These are phyloP conservation scores for Corymbia citriodora DNA, from an alignment of 441 rosid species.

Conservation along the genomic window DNA sequence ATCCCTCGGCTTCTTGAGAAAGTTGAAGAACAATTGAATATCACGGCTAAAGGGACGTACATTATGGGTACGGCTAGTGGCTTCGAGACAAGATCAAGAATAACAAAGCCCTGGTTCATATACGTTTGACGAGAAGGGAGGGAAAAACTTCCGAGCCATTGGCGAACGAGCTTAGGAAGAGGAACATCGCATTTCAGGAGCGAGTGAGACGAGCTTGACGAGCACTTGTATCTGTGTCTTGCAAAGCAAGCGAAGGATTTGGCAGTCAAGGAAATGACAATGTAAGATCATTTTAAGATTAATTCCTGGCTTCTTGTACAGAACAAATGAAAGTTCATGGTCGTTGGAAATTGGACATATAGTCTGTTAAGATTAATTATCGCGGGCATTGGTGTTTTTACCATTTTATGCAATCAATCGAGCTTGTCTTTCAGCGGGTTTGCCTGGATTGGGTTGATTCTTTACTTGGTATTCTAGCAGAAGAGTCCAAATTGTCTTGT, in stretches of 20 bases:
- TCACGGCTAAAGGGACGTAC: not conserved
- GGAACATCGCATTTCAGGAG: not conserved
- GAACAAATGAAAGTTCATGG: not conserved
- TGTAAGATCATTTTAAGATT: not conserved
- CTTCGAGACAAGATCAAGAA: not conserved
- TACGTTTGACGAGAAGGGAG: not conserved
- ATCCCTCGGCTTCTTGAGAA: not conserved
- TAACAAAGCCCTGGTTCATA: not conserved
- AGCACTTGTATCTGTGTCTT: accelerated
- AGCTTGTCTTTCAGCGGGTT: not conserved
- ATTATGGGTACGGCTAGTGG: not conserved
- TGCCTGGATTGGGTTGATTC: not conserved
- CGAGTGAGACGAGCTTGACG: not conserved
- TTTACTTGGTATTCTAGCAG: not conserved
- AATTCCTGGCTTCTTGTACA: not conserved
- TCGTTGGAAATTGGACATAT: not conserved
- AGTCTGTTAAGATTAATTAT: not conserved
- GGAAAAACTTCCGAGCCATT: not conserved
- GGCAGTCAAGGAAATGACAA: not conserved
- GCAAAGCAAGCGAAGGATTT: not conserved
- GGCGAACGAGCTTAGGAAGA: not conserved
- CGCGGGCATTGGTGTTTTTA: not conserved
- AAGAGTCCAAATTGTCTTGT: not conserved
- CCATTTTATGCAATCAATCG: not conserved
- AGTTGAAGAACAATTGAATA: not conserved